phyloP scores from a whole-genome alignment of 116 monocot species.

The Zostera marina region DNA sequence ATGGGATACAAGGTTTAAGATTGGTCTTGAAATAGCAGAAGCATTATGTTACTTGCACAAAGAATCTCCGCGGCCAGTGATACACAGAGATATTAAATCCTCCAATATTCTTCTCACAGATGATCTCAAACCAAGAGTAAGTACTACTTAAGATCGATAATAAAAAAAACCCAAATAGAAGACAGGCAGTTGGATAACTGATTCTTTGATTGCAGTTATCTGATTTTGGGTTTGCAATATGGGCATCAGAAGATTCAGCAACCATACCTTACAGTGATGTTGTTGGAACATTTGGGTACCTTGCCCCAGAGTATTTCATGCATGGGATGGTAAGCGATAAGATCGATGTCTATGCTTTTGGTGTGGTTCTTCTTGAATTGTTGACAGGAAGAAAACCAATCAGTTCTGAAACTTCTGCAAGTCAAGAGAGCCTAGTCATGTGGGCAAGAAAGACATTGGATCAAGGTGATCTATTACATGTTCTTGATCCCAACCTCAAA shows the following conservation, averaged over 20 bases:
- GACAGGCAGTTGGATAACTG: too few species aligned
- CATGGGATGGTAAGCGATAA: conserved; percentile 77
- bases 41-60: conserved; percentile 56
- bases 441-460: conserved; percentile 51
- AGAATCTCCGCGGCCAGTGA: conserved; percentile 28
- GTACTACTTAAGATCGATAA: too few species aligned
- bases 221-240: conserved; percentile 88
- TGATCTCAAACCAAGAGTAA: conserved; percentile 62
- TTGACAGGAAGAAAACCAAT: conserved; percentile 75
- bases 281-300: conserved; percentile 78
- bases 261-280: conserved; percentile 48
- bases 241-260: conserved; percentile 49
- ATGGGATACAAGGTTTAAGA: conserved; percentile 56
- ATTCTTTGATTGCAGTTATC: conserved; percentile 38
- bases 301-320: conserved; percentile 90
- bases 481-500: conserved; percentile 48
- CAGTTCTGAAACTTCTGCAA: conserved; percentile 35
- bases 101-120: conserved; percentile 81
- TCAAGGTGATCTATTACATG: conserved; percentile 29
- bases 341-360: conserved; percentile 91
- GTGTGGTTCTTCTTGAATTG: conserved; percentile 82
- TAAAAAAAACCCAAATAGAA: too few species aligned
- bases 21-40: conserved; percentile 52
- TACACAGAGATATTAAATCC: conserved; percentile 93
- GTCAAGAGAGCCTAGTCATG: conserved; percentile 80